Percentiles rank a stretch among this genome's conserved stretches.
Conservation (phyloP, 1,284 basidiomycete genomes). For the Mycena sp. region DNA sequence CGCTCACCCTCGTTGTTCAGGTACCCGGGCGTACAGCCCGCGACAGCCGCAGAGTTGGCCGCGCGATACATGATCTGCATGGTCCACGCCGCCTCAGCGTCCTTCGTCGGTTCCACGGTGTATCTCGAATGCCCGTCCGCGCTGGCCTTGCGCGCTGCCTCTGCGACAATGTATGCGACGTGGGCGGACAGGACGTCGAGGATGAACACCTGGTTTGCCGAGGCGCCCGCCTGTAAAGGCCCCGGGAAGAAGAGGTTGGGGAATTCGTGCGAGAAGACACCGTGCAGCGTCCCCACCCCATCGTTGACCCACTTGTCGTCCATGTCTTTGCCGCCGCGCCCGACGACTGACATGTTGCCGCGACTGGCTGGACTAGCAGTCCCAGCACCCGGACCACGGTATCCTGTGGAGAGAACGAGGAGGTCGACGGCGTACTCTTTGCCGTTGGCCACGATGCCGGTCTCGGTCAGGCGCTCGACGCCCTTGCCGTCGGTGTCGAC, state of each 20-base stretch:
- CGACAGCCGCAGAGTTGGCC: slow-evolving; percentile 12
- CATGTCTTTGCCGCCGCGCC: slow-evolving; percentile 21
- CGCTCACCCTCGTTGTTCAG: slow-evolving; percentile 11
- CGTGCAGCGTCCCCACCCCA: slow-evolving; percentile 25
- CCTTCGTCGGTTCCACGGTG: slow-evolving; percentile 7
- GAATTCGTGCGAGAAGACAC: slow-evolving; percentile 21
- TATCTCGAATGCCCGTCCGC: not conserved
- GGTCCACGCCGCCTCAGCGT: slow-evolving; percentile 23
- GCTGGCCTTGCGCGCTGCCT: not conserved
- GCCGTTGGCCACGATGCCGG: slow-evolving; percentile 24
- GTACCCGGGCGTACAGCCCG: slow-evolving; percentile 25
- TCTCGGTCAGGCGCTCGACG: slow-evolving; percentile 13
- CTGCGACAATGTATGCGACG: slow-evolving; percentile 23
- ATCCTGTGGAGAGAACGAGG: slow-evolving; percentile 30
- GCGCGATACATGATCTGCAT: slow-evolving; percentile 13
- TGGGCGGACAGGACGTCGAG: slow-evolving; percentile 7
- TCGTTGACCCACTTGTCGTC: slow-evolving; percentile 26
- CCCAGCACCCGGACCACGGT: not conserved
- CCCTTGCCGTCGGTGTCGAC: slow-evolving; percentile 34
- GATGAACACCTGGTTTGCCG: slow-evolving; percentile 19
- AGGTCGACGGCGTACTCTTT: slow-evolving; percentile 27
- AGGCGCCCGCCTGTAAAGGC: not conserved
- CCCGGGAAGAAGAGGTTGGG: slow-evolving; percentile 32
- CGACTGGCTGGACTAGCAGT: slow-evolving; percentile 9
- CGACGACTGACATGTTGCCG: slow-evolving; percentile 7